Percentiles rank a stretch among this genome's conserved stretches.
Conservation (phyloP, 1,284 basidiomycete species). For the Marasmius oreades region DNA sequence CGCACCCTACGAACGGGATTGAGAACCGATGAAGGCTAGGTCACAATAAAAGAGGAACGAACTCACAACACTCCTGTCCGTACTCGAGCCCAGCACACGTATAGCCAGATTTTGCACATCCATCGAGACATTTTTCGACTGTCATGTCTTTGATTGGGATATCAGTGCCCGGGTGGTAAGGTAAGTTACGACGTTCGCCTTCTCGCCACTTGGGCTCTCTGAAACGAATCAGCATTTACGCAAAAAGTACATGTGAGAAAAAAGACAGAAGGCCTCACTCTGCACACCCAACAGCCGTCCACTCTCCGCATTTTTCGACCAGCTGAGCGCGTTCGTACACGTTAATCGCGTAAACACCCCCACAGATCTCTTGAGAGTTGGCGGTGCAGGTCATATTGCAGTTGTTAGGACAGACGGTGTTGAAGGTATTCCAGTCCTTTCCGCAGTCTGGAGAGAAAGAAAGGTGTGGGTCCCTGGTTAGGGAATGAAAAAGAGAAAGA, state of each 20-base stretch:
- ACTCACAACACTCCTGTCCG: constrained; percentile 19
- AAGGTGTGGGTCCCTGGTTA: constrained; percentile 16
- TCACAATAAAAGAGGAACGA: constrained; percentile 3
- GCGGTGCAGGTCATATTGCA: constrained; percentile 21
- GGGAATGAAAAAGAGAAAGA: constrained; percentile 19
- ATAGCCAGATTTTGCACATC: constrained; percentile 18
- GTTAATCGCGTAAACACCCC: constrained; percentile 20
- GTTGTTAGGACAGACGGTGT: constrained; percentile 12
- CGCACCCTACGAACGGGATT: constrained; percentile 5
- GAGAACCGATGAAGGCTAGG: neutral
- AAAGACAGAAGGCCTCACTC: neutral
- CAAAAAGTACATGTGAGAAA: neutral
- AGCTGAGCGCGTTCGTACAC: constrained; percentile 19
- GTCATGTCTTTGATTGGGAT: constrained; percentile 24
- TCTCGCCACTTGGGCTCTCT: constrained; percentile 13
- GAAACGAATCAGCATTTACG: neutral
- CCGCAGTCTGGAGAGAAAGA: neutral
- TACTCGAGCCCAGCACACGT: constrained; percentile 23
- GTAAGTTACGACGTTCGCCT: constrained; percentile 15
- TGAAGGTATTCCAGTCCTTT: neutral
- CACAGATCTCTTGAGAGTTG: constrained; percentile 19
- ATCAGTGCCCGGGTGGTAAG: constrained; percentile 13
- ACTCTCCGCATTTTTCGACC: constrained; percentile 20
- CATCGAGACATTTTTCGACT: constrained; percentile 21
- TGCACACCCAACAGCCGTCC: neutral